A percentile compares a stretch with the other conserved stretches of the same genome.
These are phyloP conservation scores for Pseudogymnoascus sp. DNA, from an alignment of 2,329 filamentous ascomycete species.

Conservation along the genomic window DNA sequence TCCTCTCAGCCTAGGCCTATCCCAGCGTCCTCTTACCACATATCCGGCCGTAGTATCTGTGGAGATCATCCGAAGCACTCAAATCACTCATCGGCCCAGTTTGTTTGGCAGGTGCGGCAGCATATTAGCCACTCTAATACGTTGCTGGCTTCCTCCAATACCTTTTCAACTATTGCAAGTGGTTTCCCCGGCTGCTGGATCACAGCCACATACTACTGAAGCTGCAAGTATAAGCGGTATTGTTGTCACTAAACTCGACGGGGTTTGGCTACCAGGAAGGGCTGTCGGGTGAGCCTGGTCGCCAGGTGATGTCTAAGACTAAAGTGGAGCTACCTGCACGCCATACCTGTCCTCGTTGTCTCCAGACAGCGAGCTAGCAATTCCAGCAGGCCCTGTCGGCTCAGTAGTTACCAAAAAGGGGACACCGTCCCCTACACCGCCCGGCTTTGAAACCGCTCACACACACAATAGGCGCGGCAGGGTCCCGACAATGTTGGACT, in stretches of 20 bases:
- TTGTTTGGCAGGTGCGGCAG: background rate
- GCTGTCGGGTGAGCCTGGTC: background rate
- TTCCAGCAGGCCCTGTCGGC: background rate
- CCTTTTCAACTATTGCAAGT: background rate
- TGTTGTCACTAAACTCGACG: background rate
- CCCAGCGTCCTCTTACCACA: background rate
- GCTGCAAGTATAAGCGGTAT: background rate
- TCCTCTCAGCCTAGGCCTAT: background rate
- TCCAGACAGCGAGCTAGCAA: background rate
- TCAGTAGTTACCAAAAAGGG: background rate
- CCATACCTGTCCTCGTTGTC: background rate
- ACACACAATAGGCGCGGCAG: slow-evolving; percentile 4
- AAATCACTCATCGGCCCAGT: background rate
- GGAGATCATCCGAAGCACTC: background rate
- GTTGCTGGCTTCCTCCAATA: background rate
- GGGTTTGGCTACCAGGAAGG: background rate
- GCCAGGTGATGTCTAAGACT: background rate
- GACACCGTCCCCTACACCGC: background rate
- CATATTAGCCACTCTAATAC: background rate
- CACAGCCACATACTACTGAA: background rate
- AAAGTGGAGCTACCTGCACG: background rate
- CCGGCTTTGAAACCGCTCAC: background rate
- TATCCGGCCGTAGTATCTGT: background rate
- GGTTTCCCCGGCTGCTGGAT: background rate
- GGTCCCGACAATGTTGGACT: background rate